Conservation (phyloP, 2,329 filamentous ascomycete species). For the Plectosphaerella sp. region DNA sequence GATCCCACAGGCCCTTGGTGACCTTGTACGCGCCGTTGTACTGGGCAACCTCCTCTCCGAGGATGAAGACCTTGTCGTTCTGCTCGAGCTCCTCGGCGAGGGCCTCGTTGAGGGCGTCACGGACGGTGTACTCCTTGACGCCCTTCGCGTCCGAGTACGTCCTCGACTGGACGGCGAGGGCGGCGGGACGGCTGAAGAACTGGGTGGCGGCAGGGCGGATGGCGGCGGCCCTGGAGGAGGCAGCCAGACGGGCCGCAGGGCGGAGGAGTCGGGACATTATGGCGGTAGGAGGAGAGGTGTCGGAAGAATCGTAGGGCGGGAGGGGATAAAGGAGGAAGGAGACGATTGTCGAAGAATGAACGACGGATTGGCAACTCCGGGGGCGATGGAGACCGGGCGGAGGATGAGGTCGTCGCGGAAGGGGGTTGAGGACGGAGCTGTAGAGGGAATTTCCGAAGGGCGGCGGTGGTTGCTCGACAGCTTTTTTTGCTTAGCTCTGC, state of each 20-base stretch:
- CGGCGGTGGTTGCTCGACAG: conserved; percentile 1
- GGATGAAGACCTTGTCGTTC: conserved; percentile 91
- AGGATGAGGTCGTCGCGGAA: conserved; percentile 8
- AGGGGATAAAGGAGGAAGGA: background rate
- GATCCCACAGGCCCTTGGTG: conserved; percentile 93
- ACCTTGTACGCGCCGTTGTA: conserved; percentile 99
- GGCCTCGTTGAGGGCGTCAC: conserved; percentile 96
- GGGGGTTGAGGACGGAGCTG: conserved; percentile 11
- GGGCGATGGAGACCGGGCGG: conserved; percentile 9
- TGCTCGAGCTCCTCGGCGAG: conserved; percentile 93
- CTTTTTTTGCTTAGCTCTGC: conserved; percentile 13
- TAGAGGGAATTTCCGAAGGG: conserved; percentile 14
- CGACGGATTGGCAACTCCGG: conserved; percentile 4
- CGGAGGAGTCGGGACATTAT: conserved; percentile 48
- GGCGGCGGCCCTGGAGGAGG: conserved; percentile 33
- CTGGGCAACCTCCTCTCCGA: conserved; percentile 98
- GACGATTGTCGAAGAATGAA: background rate
- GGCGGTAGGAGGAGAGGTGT: conserved; percentile 5
- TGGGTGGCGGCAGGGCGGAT: conserved; percentile 27
- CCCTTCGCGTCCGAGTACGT: conserved; percentile 55
- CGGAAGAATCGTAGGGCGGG: conserved; percentile 3
- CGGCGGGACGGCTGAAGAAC: conserved; percentile 26
- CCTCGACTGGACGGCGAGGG: conserved; percentile 42
- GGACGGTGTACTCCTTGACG: conserved; percentile 89
- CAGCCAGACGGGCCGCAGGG: conserved; percentile 44